Evolutionary conservation across 2,329 filamentous ascomycete species (phyloP), one percentile per base, ranked within the genome.

Genomic region (Colletotrichum neosansevieriae): DNA sequence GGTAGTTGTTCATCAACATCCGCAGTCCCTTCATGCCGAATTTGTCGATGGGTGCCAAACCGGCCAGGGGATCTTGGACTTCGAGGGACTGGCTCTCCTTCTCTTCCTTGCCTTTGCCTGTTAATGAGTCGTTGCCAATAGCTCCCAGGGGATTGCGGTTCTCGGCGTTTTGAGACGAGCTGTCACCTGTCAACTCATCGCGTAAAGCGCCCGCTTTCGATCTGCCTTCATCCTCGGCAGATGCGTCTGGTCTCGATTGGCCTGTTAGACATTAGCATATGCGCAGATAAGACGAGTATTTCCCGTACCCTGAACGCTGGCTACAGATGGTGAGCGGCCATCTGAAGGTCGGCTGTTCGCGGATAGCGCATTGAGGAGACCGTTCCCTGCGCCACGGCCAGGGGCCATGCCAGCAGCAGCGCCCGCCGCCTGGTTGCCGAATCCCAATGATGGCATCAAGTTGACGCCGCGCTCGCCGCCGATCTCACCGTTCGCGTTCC

Each of bases 21-120:
- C 85, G 83, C 67, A 91, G 80, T 10, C 89, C 89, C 75, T 91
- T 91, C 54, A 91, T 81, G 4, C 89, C 89, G 83, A 85, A 91
- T 74, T 86, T 89, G 73, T 91, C 89, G 44, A 83, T 84, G 3
- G 86, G 83, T n/a, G 85, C 78, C 88, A 91, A 89, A 51, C 87
- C 86, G 54, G 83, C 81, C 29, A 91, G 79, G 51, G 88, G 88
- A 75, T 91, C 88, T 71, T 87, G 82, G 11, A 82, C 78, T 42
- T 84, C 82, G 4, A 79, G 77, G 6, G 74, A 70, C 36, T 79
- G 75, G 17, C 72, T 70, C 11, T 82, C 81, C 61, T 83, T 80
- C 51, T 82, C 79, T 6, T 86, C 84, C 57, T 80, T 82, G 13
- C 72, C 72, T 73, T 84, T 85, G 24, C 73, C 75, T 4, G 76